Evolutionary conservation across 1,284 basidiomycete genomes (phyloP).

Genomic region (Irpex lacteus): DNA sequence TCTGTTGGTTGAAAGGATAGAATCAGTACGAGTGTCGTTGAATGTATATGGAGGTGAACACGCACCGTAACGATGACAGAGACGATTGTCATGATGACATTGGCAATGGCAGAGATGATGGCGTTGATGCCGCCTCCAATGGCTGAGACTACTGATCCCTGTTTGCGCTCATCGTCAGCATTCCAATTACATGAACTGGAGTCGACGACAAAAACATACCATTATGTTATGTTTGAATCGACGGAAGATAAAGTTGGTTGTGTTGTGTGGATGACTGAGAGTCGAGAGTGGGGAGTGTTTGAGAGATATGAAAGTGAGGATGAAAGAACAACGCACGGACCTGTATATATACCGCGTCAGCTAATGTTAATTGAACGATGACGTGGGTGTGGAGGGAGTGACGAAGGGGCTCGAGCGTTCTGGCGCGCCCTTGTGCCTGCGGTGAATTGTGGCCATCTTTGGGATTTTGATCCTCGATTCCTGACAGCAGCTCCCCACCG

Average conservation of each 20-base stretch:
- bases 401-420: no score
- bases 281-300: no score
- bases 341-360: no score
- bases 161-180: background rate
- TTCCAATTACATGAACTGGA: background rate
- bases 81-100: conserved; percentile 54
- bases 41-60: conserved; percentile 4
- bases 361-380: no score
- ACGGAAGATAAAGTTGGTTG: background rate
- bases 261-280: no score
- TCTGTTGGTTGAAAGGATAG: conserved; percentile 26
- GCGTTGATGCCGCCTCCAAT: conserved; percentile 55
- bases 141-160: conserved; percentile 56
- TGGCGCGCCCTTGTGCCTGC: no score
- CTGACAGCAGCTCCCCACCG: no score
- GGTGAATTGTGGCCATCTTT: no score
- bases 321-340: no score
- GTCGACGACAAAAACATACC: background rate
- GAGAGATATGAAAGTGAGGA: no score
- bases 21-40: background rate
- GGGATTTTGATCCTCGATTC: no score
- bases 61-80: conserved; percentile 51
- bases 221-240: background rate
- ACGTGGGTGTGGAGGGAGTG: no score
- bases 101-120: conserved; percentile 55